phyloP scores from a whole-genome alignment of 805 yeast species.

The Candida bentonensis region DNA sequence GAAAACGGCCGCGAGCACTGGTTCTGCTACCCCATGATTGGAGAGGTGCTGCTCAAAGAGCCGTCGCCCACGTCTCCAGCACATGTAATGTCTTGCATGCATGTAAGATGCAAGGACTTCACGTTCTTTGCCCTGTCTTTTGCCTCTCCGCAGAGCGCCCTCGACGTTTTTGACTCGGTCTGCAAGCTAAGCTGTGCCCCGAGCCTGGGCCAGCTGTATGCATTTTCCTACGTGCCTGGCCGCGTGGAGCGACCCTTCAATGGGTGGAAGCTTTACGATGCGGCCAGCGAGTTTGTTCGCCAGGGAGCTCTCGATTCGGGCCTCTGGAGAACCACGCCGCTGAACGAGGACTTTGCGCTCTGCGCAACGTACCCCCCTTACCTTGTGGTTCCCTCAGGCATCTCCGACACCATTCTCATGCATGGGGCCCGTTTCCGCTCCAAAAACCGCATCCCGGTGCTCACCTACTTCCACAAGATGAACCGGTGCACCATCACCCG shows the following conservation, averaged over 20 bases:
- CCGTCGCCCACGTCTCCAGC: constrained; percentile 7
- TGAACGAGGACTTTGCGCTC: constrained; percentile 44
- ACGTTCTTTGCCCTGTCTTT: constrained; percentile 71
- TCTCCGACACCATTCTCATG: constrained; percentile 68
- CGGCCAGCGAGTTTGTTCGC: constrained; percentile 50
- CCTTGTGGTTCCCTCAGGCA: constrained; percentile 56
- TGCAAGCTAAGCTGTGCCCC: constrained; percentile 48
- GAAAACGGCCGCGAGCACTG: constrained; percentile 51
- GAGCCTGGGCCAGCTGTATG: constrained; percentile 50
- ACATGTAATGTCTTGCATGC: constrained; percentile 33
- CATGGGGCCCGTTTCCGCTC: constrained; percentile 83
- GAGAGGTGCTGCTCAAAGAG: constrained; percentile 20
- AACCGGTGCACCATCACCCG: constrained; percentile 64
- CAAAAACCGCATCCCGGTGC: constrained; percentile 68
- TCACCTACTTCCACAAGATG: constrained; percentile 58
- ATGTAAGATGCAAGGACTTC: constrained; percentile 74
- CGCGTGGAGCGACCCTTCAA: constrained; percentile 45
- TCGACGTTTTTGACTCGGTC: constrained; percentile 60
- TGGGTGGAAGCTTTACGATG: constrained; percentile 64
- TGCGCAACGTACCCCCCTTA: constrained; percentile 63
- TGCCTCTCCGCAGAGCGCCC: constrained; percentile 38
- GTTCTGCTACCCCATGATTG: constrained; percentile 82
- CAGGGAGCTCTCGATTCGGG: constrained; percentile 39
- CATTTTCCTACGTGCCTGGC: constrained; percentile 69
- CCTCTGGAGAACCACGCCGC: constrained; percentile 56